Percentiles rank a stretch among this genome's conserved stretches.
These are phyloP conservation scores for Diversispora epigaea DNA, from an alignment of 192 early-diverging fungal species.

Conservation along the genomic window DNA sequence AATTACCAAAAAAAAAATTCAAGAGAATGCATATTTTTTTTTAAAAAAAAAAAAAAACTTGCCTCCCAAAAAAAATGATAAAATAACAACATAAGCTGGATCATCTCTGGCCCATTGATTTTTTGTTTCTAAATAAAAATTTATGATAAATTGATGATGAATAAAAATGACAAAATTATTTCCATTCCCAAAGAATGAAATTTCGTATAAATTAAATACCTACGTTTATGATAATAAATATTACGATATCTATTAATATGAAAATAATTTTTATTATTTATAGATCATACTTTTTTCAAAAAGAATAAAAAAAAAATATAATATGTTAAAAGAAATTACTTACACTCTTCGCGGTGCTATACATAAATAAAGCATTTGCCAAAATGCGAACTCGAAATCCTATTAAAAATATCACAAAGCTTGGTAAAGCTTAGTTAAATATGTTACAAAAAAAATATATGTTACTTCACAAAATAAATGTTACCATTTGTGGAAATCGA, in stretches of 20 bases:
- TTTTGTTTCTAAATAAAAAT: constrained; percentile 76
- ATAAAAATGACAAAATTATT: neutral
- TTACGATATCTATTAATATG: constrained; percentile 74
- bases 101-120: constrained; percentile 98
- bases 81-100: constrained; percentile 87
- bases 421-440: neutral
- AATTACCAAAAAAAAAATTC: neutral
- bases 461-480: constrained; percentile 37
- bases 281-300: too few species aligned
- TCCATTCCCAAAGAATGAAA: neutral
- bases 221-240: constrained; percentile 96
- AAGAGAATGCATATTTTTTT: neutral
- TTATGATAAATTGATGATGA: constrained; percentile 27
- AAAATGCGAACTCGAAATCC: constrained; percentile 69
- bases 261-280: neutral
- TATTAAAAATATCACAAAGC: neutral
- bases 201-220: constrained; percentile 35
- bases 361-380: constrained; percentile 85
- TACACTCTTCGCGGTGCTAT: constrained; percentile 82
- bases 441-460: neutral
- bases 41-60: constrained; percentile 43
- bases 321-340: constrained; percentile 29
- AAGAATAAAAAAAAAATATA: neutral
- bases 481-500: constrained; percentile 78
- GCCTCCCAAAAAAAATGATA: constrained; percentile 65